These are phyloP conservation scores for Tilletia caries DNA, from an alignment of 1,284 basidiomycete species.

Conservation along the genomic window DNA sequence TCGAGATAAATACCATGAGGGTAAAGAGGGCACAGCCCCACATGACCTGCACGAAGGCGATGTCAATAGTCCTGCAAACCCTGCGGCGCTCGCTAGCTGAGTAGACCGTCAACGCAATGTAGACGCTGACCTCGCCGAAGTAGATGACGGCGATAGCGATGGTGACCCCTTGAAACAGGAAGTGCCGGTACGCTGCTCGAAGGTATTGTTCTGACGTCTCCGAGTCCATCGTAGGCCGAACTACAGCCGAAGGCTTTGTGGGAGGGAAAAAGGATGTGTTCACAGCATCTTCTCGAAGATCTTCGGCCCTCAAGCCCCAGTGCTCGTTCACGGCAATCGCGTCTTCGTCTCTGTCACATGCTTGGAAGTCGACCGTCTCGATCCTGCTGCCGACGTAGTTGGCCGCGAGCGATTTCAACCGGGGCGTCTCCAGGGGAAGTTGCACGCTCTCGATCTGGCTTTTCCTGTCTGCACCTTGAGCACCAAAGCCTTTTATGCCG, in stretches of 20 bases:
- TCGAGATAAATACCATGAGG: background rate
- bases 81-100: background rate
- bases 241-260: conserved; percentile 2
- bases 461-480: background rate
- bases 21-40: background rate
- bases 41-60: conserved; percentile 2
- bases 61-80: background rate
- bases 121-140: conserved; percentile 4
- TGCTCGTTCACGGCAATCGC: background rate
- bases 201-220: background rate
- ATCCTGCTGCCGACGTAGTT: conserved; percentile 1
- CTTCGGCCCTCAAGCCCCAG: background rate
- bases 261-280: conserved; percentile 9
- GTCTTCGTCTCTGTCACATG: background rate
- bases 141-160: background rate
- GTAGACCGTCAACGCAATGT: background rate
- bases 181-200: background rate
- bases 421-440: conserved; percentile 1
- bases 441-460: background rate
- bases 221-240: background rate
- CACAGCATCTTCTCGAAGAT: background rate
- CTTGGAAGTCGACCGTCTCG: background rate
- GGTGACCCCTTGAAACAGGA: conserved; percentile 4
- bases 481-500: background rate
- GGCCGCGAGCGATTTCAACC: background rate